Percentiles rank a stretch among this genome's conserved stretches.
These are phyloP conservation scores for Beauveria sp. DNA, from an alignment of 2,329 filamentous ascomycete species.

Conservation along the genomic window DNA sequence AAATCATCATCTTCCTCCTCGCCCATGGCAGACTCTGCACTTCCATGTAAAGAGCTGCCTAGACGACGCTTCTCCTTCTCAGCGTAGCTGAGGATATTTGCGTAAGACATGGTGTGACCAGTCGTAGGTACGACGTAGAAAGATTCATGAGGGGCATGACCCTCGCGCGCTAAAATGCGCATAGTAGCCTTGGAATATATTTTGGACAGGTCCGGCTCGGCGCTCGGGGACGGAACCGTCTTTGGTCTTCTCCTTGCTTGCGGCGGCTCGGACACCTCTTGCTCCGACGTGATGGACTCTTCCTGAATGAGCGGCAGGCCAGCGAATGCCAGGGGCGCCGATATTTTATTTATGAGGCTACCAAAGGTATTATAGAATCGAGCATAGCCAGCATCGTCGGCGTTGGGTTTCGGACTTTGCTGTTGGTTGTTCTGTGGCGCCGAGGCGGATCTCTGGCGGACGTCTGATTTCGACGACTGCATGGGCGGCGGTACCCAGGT, in stretches of 20 bases:
- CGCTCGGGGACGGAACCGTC: slow-evolving; percentile 23
- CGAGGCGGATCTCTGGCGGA: slow-evolving; percentile 18
- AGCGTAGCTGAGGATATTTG: slow-evolving; percentile 70
- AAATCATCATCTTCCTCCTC: slow-evolving; percentile 71
- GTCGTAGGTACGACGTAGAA: slow-evolving; percentile 94
- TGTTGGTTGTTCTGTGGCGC: slow-evolving; percentile 17
- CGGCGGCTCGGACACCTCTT: slow-evolving; percentile 30
- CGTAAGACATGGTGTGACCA: slow-evolving; percentile 87
- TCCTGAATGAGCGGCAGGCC: slow-evolving; percentile 69
- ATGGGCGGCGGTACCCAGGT: slow-evolving; percentile 44
- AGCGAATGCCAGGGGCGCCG: slow-evolving; percentile 85
- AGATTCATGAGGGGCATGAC: slow-evolving; percentile 59
- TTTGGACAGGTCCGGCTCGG: slow-evolving; percentile 69
- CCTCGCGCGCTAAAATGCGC: slow-evolving; percentile 65
- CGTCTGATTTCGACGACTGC: slow-evolving; percentile 18
- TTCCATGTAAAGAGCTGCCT: slow-evolving; percentile 41
- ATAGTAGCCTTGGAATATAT: slow-evolving; percentile 83
- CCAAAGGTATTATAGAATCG: slow-evolving; percentile 91
- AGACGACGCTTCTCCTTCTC: slow-evolving; percentile 58
- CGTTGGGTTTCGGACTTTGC: slow-evolving; percentile 18
- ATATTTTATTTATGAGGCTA: slow-evolving; percentile 78
- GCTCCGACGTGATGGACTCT: slow-evolving; percentile 27
- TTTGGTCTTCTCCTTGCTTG: slow-evolving; percentile 30
- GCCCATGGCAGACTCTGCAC: slow-evolving; percentile 42
- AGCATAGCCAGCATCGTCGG: slow-evolving; percentile 71